phyloP scores from a whole-genome alignment of 495 filamentous ascomycete genomes.

The Hypoxylon trugodes region DNA sequence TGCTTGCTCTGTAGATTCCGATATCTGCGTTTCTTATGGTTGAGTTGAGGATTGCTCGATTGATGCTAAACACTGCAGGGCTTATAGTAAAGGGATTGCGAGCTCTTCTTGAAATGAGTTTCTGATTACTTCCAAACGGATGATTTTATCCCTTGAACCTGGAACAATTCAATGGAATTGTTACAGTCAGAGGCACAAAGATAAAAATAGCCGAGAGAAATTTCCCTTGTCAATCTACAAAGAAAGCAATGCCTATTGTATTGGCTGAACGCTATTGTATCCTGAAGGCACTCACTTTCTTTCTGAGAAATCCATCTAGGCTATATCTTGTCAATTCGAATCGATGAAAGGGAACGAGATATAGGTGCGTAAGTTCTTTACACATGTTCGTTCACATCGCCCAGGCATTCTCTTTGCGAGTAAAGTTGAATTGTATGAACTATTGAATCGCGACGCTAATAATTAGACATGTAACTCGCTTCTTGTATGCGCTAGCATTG shows the following conservation, averaged over 20 bases:
- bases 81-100: too few relatives aligned
- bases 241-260: background rate
- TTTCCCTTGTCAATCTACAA: background rate
- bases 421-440: background rate
- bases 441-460: background rate
- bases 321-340: too few relatives aligned
- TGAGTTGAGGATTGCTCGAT: background rate
- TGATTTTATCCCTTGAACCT: constrained; percentile 5
- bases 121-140: too few relatives aligned
- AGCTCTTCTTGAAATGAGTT: too few relatives aligned
- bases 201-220: background rate
- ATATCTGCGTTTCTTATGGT: background rate
- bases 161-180: constrained; percentile 9
- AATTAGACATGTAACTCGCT: background rate
- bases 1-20: constrained; percentile 21
- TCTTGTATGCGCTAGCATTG: background rate
- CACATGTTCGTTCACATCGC: too few relatives aligned
- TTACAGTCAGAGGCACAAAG: background rate
- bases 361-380: too few relatives aligned
- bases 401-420: too few relatives aligned
- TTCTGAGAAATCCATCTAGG: too few relatives aligned
- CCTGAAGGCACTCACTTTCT: too few relatives aligned
- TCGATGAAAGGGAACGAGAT: too few relatives aligned
- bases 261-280: too few relatives aligned
- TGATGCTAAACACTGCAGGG: too few relatives aligned